These are phyloP conservation scores for Aspergillus taichungensis DNA, from an alignment of 495 filamentous ascomycete species.

Conservation along the genomic window DNA sequence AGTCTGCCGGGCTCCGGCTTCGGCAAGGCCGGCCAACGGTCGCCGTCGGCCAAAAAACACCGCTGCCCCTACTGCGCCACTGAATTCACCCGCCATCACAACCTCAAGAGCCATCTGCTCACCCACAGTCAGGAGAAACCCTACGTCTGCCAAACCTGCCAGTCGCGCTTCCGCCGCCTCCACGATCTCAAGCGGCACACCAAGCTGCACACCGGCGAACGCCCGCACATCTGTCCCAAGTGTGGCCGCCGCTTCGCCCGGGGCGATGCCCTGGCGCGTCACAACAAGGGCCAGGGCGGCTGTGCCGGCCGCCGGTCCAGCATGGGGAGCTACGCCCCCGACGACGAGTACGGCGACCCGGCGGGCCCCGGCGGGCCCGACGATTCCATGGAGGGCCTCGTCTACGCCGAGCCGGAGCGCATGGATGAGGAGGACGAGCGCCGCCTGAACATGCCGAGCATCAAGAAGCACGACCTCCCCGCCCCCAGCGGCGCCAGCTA, in stretches of 20 bases:
- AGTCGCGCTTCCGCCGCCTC: slow-evolving; percentile 80
- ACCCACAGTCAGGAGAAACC: slow-evolving; percentile 99
- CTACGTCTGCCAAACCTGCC: slow-evolving; percentile 81
- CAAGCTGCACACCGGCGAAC: slow-evolving; percentile 93
- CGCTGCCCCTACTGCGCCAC: slow-evolving; percentile 94
- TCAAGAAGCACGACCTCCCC: slow-evolving; percentile 56
- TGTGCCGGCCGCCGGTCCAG: slow-evolving; percentile 86
- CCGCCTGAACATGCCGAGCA: slow-evolving; percentile 58
- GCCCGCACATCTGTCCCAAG: slow-evolving; percentile 87
- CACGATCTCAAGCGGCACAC: slow-evolving; percentile 95
- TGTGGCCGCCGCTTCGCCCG: slow-evolving; percentile 92
- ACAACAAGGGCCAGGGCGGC: slow-evolving; percentile 92
- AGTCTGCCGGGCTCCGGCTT: slow-evolving; percentile 67
- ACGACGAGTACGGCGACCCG: slow-evolving; percentile 61
- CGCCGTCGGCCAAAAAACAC: slow-evolving; percentile 81
- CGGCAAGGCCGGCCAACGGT: slow-evolving; percentile 50
- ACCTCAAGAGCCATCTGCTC: slow-evolving; percentile 96
- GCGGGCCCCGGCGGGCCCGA: slow-evolving; percentile 40
- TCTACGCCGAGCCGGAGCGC: slow-evolving; percentile 52
- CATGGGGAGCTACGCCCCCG: slow-evolving; percentile 73
- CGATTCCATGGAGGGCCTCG: slow-evolving; percentile 68
- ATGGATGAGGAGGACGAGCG: slow-evolving; percentile 60
- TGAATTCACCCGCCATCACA: slow-evolving; percentile 95
- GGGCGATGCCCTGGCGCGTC: slow-evolving; percentile 87
- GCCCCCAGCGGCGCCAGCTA: slow-evolving; percentile 41